Evolutionary conservation across 306 rosid species (phyloP), one percentile per base, ranked within the genome.

Genomic region (Trifolium pratense): DNA sequence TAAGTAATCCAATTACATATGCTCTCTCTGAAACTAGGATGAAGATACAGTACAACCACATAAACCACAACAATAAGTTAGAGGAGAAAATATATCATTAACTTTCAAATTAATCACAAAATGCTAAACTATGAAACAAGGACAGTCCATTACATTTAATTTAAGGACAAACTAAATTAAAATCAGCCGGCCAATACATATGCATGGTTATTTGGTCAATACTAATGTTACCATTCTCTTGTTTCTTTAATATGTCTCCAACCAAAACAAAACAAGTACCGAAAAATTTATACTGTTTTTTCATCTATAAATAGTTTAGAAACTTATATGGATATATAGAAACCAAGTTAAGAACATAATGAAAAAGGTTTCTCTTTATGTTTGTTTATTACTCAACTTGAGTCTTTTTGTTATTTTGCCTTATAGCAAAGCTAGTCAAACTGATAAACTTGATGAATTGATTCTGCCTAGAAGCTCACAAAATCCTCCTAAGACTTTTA

Each of bases 361-460:
- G 84, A 75, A 70, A 70, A 71, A 43, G 9, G 2, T 75, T 23
- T 2, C 26, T 70, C 55, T 75, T 70, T 55, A 63, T 64, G 40
- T 70, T 75, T 70, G 69, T 61, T 77, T 77, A 48, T 3, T 52
- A 52, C 76, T 77, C 70, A 53, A 14, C 39, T 62, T 46, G 58
- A 42, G 73, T 36, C 68, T 65, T 12, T 78, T 85, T 74, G 78
- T 26, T 46, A 36, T 75, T 61, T 46, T 79, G 15, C 71, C 73
- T 13, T 17, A 15, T 3, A 32, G 77, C 82, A 75, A 56, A 14
- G 84, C 84, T 10, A 79, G 37, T 59, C 86, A 86, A 29, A 66
- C 74, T 53, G 81, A 79, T 20, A 84, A 26, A 39, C 89, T 86
- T 71, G 65, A 79, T 62, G 37, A 75, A 51, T 65, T 82, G 37